These are phyloP conservation scores for Dalbergia cultrata DNA, from an alignment of 306 rosid species.

Conservation along the genomic window DNA sequence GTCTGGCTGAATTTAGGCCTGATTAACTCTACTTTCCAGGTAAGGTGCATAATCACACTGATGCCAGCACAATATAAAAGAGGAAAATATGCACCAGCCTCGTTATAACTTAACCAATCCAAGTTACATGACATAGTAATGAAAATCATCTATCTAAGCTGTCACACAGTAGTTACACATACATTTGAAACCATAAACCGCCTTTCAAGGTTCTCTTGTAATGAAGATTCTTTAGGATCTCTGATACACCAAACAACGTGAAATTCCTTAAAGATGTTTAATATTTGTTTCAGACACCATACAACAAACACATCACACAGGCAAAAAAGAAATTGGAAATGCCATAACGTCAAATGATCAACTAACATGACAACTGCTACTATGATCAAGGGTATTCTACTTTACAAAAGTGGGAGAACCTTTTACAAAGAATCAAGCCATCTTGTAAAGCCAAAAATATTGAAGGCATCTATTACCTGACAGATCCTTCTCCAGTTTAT, in stretches of 20 bases:
- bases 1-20: background rate
- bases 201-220: background rate
- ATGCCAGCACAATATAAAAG: background rate
- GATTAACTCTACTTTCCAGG: background rate
- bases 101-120: background rate
- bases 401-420: background rate
- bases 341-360: slow-evolving; percentile 9
- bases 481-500: slow-evolving; percentile 61
- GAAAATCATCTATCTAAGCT: background rate
- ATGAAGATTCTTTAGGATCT: background rate
- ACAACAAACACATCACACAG: slow-evolving; percentile 5
- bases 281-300: slow-evolving; percentile 6
- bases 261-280: background rate
- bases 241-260: slow-evolving; percentile 4
- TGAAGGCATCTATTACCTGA: slow-evolving; percentile 60
- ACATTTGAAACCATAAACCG: slow-evolving; percentile 22
- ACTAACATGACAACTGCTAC: slow-evolving; percentile 19
- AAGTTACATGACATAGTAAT: slow-evolving; percentile 3
- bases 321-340: background rate
- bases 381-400: slow-evolving; percentile 10
- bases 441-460: slow-evolving; percentile 39
- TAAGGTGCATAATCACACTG: background rate
- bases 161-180: background rate
- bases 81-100: background rate
- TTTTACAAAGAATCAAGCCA: slow-evolving; percentile 42